Base-by-base conservation (phyloP, 1,284 basidiomycete genomes). In the Amylostereum areolatum region DNA sequence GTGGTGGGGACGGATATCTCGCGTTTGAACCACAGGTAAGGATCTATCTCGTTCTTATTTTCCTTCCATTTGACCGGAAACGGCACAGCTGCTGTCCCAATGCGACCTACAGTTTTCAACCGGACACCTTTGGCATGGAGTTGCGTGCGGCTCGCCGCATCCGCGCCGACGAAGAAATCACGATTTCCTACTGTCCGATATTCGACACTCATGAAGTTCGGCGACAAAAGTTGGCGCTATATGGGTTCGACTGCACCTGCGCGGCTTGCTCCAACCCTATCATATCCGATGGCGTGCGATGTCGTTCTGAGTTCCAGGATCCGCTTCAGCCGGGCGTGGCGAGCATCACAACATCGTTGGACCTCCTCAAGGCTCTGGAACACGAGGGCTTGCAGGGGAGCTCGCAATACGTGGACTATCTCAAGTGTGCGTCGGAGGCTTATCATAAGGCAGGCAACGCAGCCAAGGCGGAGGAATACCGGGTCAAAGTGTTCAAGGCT, bases 81-180 rank as follows among this genome's bases (percentile, higher is more conserved):
- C 12, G 5, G n/a, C 12, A 12, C 12, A 39, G 37, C 12, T 39
- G 37, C 37, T 39, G 6, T 5, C 37, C 37, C 5, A 39, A n/a
- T 25, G 37, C 37, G 6, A 18, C 37, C 27, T n/a, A 39, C 37
- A n/a, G 46, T 12, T 50, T 50, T 32, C 36, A 50, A 25, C 24
- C 40, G 45, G 30, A 36, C 9, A 24, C 43, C 7, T 46, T 50
- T 27, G 32, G 43, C 6, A 25, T 50, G 42, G 24, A 36, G 45
- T 11, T 50, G 11, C 35, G 36, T 29, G 43, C 48, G 10, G 24
- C 29, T 27, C 43, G 48, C 10, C 31, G 30, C 18, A 39, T 50
- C 48, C 32, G 29, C 24, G 43, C n/a, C 34, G 48, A 43, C n/a
- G 49, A 50, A 41, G 49, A 50, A 32, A 36, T 50, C 45, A 50